These are phyloP conservation scores for Fusarium lyarnte DNA, from an alignment of 2,329 filamentous ascomycete genomes.

Conservation along the genomic window DNA sequence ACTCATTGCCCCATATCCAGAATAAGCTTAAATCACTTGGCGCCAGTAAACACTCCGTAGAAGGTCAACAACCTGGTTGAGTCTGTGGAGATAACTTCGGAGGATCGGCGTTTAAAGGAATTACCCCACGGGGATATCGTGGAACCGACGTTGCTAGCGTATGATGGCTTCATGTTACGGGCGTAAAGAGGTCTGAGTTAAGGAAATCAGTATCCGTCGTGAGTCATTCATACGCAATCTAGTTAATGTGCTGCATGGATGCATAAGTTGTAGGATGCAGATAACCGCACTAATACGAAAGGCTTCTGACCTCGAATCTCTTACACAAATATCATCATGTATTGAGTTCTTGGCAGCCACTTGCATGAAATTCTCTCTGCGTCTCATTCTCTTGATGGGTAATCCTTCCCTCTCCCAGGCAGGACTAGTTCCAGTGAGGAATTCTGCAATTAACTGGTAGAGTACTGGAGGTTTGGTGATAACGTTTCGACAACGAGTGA, in stretches of 20 bases:
- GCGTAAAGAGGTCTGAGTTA: neutral
- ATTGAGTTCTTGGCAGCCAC: neutral
- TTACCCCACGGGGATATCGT: conserved; percentile 28
- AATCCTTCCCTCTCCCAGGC: too few relatives aligned
- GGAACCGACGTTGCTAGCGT: neutral
- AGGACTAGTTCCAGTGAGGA: too few relatives aligned
- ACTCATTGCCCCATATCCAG: neutral
- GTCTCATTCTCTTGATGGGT: too few relatives aligned
- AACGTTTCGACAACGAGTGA: too few relatives aligned
- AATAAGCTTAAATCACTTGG: conserved; percentile 26
- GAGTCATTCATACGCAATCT: neutral
- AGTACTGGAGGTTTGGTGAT: too few relatives aligned
- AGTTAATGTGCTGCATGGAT: accelerated
- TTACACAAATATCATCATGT: neutral
- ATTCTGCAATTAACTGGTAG: too few relatives aligned
- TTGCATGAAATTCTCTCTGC: neutral
- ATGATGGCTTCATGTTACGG: neutral
- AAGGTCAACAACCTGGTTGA: neutral
- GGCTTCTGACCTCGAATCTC: neutral
- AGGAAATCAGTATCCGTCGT: conserved; percentile 6
- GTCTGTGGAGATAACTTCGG: conserved; percentile 30
- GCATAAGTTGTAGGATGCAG: accelerated
- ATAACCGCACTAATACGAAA: accelerated
- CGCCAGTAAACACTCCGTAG: conserved; percentile 6
- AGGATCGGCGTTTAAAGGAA: conserved; percentile 31